Conservation (phyloP, 306 rosid genomes). For the Cercis canadensis region DNA sequence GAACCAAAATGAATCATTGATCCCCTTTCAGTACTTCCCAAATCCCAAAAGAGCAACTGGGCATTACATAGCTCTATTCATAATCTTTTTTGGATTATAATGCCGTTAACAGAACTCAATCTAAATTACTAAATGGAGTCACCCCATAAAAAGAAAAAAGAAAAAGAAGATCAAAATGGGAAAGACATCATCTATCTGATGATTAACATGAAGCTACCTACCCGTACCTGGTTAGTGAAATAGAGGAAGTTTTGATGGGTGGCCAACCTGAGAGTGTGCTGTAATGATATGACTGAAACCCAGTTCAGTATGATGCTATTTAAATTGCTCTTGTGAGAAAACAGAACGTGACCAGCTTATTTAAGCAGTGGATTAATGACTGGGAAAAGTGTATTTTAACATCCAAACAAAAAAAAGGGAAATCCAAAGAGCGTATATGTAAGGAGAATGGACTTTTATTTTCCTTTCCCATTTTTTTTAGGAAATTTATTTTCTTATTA, state of each 20-base stretch:
- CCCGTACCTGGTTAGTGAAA: too few species aligned
- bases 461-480: not conserved
- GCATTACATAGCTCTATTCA: not conserved
- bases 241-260: too few species aligned
- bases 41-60: not conserved
- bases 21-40: slow-evolving; percentile 11
- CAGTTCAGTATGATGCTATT: slow-evolving; percentile 10
- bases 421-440: not conserved
- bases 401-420: too few species aligned
- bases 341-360: slow-evolving; percentile 28
- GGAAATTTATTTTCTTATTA: slow-evolving; percentile 13
- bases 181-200: too few species aligned
- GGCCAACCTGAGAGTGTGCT: too few species aligned
- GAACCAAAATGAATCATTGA: slow-evolving; percentile 24
- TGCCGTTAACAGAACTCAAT: too few species aligned
- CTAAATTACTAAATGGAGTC: too few species aligned
- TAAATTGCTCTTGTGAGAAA: slow-evolving; percentile 16
- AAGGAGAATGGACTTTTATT: slow-evolving; percentile 9
- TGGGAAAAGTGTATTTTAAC: not conserved
- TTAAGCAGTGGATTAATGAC: slow-evolving; percentile 28
- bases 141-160: too few species aligned
- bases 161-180: too few species aligned
- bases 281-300: slow-evolving; percentile 23
- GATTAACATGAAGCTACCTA: too few species aligned
- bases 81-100: too few species aligned